A percentile compares a stretch with the other conserved stretches of the same genome.
Evolutionary conservation across 176 grass and related monocot genomes (phyloP).

Genomic region (Elymus sibiricus): DNA sequence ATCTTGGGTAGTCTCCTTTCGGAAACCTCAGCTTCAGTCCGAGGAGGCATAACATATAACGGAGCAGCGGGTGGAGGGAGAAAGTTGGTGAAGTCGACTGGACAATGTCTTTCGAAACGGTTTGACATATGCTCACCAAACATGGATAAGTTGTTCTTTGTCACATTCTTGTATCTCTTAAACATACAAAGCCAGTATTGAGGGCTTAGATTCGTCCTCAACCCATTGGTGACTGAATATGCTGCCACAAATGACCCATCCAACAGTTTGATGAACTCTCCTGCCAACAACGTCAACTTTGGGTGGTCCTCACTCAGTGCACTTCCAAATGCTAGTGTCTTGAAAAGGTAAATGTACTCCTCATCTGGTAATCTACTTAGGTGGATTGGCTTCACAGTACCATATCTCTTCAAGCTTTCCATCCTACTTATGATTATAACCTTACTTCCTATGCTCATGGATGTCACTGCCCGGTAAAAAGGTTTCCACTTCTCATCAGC

Average conservation of each 20-base stretch:
- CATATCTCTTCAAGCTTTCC: background rate
- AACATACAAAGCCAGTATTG: background rate
- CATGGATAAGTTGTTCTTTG: background rate
- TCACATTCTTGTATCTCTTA: background rate
- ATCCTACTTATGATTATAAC: constrained; percentile 6
- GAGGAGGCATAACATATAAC: background rate
- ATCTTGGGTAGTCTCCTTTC: background rate
- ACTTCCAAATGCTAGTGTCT: constrained; percentile 9
- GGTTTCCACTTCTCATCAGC: background rate
- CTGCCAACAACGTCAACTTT: background rate
- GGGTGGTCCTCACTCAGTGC: background rate
- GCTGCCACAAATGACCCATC: background rate
- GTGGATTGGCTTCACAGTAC: background rate
- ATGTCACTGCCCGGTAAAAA: background rate
- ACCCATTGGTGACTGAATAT: background rate
- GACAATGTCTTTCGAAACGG: background rate
- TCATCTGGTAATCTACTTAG: background rate
- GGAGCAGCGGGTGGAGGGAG: background rate
- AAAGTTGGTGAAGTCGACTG: background rate
- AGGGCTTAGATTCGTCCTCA: background rate
- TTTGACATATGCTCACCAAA: background rate
- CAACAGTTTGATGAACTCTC: background rate
- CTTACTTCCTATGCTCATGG: background rate
- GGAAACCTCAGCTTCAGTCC: background rate
- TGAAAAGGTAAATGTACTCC: background rate